Evolutionary conservation across 257 asterid genomes (phyloP).

Genomic region (Nicotiana tomentosiformis): DNA sequence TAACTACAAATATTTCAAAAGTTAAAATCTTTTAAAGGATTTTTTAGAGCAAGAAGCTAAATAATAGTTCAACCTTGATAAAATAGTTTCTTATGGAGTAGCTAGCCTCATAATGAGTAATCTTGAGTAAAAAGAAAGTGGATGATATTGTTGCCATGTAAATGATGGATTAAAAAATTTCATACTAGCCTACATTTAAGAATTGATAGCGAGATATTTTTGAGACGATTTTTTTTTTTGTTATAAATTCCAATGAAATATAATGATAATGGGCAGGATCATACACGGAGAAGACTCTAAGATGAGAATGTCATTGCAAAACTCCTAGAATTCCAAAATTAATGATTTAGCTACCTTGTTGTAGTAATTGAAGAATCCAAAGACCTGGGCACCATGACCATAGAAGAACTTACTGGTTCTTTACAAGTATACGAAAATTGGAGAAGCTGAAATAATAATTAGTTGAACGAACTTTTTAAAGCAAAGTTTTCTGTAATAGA

Average conservation of each 20-base stretch:
- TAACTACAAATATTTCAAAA: background rate
- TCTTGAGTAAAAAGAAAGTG: background rate
- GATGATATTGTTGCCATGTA: background rate
- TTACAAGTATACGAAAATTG: background rate
- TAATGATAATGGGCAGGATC: background rate
- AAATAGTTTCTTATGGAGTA: background rate
- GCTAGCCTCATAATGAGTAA: background rate
- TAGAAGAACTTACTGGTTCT: background rate
- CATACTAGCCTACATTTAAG: background rate
- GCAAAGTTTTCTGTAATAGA: background rate
- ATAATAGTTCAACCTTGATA: background rate
- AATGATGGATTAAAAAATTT: background rate
- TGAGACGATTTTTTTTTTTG: background rate
- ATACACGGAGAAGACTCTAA: background rate
- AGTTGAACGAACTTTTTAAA: background rate
- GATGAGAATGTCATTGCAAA: background rate
- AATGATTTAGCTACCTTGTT: background rate
- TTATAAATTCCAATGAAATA: background rate
- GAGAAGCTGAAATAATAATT: background rate
- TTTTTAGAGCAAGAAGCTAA: background rate
- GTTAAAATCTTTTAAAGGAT: background rate
- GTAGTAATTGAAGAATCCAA: constrained; percentile 3
- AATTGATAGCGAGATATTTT: background rate
- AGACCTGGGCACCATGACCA: background rate
- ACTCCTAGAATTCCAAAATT: background rate